phyloP scores from a whole-genome alignment of 306 rosid species.

The Inga leiocalycina region DNA sequence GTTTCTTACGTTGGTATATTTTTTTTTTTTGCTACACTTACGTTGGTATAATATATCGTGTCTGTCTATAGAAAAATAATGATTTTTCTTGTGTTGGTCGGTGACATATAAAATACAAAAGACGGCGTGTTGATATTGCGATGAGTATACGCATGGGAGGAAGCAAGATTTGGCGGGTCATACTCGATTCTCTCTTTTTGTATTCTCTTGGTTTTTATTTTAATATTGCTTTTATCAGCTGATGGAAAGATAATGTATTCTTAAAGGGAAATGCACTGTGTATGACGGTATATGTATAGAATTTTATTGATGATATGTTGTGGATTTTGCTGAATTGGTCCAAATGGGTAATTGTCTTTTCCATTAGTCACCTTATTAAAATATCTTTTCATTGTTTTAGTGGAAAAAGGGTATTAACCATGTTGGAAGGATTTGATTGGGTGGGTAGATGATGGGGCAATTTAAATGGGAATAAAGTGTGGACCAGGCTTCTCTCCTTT shows the following conservation, averaged over 20 bases:
- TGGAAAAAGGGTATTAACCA: not conserved
- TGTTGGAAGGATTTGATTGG: not conserved
- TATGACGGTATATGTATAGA: too few species aligned
- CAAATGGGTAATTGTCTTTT: not conserved
- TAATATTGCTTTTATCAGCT: not conserved
- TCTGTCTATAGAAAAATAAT: not conserved
- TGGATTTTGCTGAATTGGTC: not conserved
- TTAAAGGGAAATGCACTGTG: not conserved
- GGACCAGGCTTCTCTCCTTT: too few species aligned
- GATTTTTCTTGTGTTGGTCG: not conserved
- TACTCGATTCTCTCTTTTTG: not conserved
- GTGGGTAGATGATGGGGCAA: not conserved
- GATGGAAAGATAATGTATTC: not conserved
- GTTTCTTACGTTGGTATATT: not conserved
- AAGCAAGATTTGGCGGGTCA: not conserved
- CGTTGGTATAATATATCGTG: not conserved
- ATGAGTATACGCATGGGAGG: not conserved
- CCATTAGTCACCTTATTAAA: not conserved
- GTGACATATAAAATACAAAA: not conserved
- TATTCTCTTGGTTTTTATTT: not conserved
- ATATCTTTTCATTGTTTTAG: not conserved
- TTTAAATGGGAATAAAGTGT: not conserved
- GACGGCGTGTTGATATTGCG: slow-evolving; percentile 11
- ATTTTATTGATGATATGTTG: not conserved
- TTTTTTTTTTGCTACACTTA: too few species aligned